Base-by-base conservation (phyloP, 2,329 filamentous ascomycete genomes). In the Stromatinia cepivora region DNA sequence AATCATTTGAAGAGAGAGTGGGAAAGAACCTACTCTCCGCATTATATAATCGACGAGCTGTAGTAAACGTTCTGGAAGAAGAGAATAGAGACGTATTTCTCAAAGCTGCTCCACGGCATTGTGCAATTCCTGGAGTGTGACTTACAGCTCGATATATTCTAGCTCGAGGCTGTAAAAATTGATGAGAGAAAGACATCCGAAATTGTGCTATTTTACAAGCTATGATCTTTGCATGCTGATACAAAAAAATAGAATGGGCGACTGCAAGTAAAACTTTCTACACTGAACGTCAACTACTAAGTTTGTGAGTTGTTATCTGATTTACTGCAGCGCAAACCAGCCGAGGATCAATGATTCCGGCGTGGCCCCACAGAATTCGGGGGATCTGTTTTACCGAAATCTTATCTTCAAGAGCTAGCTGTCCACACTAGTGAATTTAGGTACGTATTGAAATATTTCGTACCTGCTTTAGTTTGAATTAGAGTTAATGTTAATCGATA, bases 101-200 rank as follows among this genome's bases (percentile, higher is more conserved):
- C 20, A 20, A 42, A 13, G 11, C 25, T 53, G 13, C 13, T 67
- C 66, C 36, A 48, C 34, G 25, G n/a, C 25, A 39, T 39, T 52
- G 56, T 50, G 20, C 34, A 15, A 62, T 31, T n/a, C 54, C 57
- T 28, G 56, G 39, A 62, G n/a, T n/a, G 46, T 45, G 66, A 28
- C 45, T 34, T 31, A 31, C 22, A 17, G 66, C 54, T 42, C 46
- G 52, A 39, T 28, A 52, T n/a, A 62, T 42, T 31, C 66, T n/a
- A 39, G 45, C 66, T 31, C 42, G 45, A 52, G 56, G 25, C 66
- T 50, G 46, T 34, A 67, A 62, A 28, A 67, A 34, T 34, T 62
- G 54, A 15, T 31, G 56, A 34, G 66, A 45, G 66, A 67, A 53
- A 62, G 66, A 62, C 66, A 67, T 67, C 22, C 52, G 17, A 50